Conservation (phyloP, 176 grass and related monocot genomes). For the Paspalum notatum region DNA sequence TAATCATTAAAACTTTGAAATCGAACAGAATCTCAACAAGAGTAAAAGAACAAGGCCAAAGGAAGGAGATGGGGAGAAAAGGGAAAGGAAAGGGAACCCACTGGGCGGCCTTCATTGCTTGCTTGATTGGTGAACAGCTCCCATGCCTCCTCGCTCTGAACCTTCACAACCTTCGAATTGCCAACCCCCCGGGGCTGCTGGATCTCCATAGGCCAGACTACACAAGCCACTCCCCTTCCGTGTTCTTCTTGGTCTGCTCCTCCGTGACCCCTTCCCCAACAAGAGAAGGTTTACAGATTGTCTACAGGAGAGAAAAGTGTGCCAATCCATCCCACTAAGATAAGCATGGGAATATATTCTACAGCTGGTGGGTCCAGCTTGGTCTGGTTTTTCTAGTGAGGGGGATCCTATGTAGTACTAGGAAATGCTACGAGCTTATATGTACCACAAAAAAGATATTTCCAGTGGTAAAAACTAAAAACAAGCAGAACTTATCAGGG, state of each 20-base stretch:
- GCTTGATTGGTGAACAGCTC: slow-evolving; percentile 69
- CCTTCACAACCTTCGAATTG: slow-evolving; percentile 74
- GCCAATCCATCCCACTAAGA: slow-evolving; percentile 34
- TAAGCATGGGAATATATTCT: slow-evolving; percentile 50
- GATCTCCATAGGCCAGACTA: slow-evolving; percentile 50
- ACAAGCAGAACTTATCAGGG: neutral
- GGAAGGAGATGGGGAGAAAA: neutral
- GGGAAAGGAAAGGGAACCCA: slow-evolving; percentile 45
- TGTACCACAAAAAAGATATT: slow-evolving; percentile 18
- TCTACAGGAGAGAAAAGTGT: slow-evolving; percentile 24
- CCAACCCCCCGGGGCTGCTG: slow-evolving; percentile 47
- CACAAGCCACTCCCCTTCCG: slow-evolving; percentile 11
- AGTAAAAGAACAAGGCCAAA: neutral
- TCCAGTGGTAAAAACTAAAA: neutral
- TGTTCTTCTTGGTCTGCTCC: slow-evolving; percentile 16
- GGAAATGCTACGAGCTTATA: neutral
- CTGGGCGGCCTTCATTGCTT: slow-evolving; percentile 64
- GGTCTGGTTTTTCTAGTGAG: neutral
- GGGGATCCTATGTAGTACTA: slow-evolving; percentile 20
- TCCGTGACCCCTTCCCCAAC: neutral
- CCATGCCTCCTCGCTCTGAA: slow-evolving; percentile 77
- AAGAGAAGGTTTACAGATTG: slow-evolving; percentile 25
- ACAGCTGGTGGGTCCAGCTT: slow-evolving; percentile 34
- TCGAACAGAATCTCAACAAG: slow-evolving; percentile 8
- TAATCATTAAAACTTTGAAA: slow-evolving; percentile 8